Base-by-base conservation (phyloP, 805 yeast genomes). In the Candida lessepsii region DNA sequence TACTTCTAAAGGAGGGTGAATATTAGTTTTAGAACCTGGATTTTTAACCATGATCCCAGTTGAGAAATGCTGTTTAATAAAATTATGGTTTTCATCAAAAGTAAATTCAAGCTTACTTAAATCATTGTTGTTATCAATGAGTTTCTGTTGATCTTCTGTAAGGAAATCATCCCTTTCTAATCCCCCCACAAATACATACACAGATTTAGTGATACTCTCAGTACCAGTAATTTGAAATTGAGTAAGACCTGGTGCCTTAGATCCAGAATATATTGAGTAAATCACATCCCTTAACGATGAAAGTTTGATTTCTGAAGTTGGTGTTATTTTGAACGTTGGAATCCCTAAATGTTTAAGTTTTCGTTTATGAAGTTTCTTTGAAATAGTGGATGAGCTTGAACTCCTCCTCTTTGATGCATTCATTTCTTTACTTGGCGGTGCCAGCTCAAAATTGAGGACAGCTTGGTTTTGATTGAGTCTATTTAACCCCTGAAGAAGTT, bases 171-270 rank as follows among this genome's bases (percentile, higher is more conserved):
- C 35, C 26, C 44, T 36, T 1, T 14, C 20, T 24, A 89, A 56
- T 0, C 95, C 96, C 0, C 93, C 87, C 3, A 79, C 74, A 37
- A 80, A 63, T 3, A 86, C 57, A 17, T 78, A 62, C 0, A 84
- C 78, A 2, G 82, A 72, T 42, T 76, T 78, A n/a, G 68, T 56
- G 2, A 86, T 63, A 3, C 67, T 58, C 2, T 23, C 18, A 20
- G 5, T 6, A 17, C 40, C 40, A 3, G 33, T 9, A 10, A 28
- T n/a, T 10, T 3, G 6, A 5, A 36, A 15, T 15, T 28, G 11
- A 13, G 15, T 14, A 13, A 4, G 4, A 5, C 19, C 20, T 28
- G 33, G 32, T 2, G 23, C 14, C 15, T 5, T 15, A 20, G 19
- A 15, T 4, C 36, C 41, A 2, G 43, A 15, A 4, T 28, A 36